These are phyloP conservation scores for Streptanthus diversifolius DNA, from an alignment of 345 rosid genomes.

Conservation along the genomic window DNA sequence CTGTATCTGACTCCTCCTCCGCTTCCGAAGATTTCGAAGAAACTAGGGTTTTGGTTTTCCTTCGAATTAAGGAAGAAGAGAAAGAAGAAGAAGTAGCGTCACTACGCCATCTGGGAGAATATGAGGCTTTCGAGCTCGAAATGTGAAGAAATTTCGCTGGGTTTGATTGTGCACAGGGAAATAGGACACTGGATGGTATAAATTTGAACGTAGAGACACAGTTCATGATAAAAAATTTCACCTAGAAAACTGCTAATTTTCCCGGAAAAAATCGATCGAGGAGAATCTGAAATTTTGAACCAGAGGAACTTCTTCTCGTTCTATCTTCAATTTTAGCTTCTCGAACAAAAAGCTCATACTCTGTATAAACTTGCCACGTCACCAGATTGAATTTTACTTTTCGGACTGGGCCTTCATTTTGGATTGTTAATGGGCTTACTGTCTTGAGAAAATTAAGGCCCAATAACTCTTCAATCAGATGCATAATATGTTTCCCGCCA, in stretches of 20 bases:
- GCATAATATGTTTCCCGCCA: constrained; percentile 33
- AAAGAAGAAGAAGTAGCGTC: constrained; percentile 16
- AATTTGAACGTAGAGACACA: constrained; percentile 35
- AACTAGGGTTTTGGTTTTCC: constrained; percentile 26
- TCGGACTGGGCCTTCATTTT: not conserved
- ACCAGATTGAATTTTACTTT: not conserved
- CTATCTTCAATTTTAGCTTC: constrained; percentile 32
- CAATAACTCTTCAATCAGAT: not conserved
- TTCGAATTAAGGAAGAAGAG: constrained; percentile 1
- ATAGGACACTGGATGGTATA: not conserved
- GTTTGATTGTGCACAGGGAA: not conserved
- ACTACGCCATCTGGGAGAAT: constrained; percentile 27
- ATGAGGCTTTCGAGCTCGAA: constrained; percentile 8
- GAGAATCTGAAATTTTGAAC: constrained; percentile 11
- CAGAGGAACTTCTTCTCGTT: constrained; percentile 2
- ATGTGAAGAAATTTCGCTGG: constrained; percentile 25
- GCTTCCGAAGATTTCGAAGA: constrained; percentile 59
- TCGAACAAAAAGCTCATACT: not conserved
- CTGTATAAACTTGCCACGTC: constrained; percentile 25
- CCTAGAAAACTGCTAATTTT: constrained; percentile 7
- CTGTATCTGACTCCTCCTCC: constrained; percentile 49
- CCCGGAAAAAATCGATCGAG: constrained; percentile 8
- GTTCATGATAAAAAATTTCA: constrained; percentile 40
- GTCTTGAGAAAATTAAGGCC: not conserved
- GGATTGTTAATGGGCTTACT: not conserved